These are phyloP conservation scores for Globisporangium okanoganense DNA, from an alignment of 352 stramenopile species.

Conservation along the genomic window DNA sequence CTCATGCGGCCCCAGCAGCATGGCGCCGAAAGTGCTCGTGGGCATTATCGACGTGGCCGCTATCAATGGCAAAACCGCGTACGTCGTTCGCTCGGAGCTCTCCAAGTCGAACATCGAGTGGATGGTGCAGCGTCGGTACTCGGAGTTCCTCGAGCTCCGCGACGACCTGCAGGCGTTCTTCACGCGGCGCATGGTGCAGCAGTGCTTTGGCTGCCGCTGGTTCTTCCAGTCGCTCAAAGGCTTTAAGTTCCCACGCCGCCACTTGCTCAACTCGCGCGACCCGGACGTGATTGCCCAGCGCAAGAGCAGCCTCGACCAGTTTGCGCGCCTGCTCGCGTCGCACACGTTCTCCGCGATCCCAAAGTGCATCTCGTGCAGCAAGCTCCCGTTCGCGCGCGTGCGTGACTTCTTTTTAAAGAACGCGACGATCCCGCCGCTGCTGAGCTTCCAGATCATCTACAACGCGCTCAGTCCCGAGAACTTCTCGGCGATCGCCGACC, in stretches of 20 bases:
- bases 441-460: constrained; percentile 26
- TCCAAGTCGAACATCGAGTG: constrained; percentile 41
- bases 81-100: constrained; percentile 42
- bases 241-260: constrained; percentile 64
- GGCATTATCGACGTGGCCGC: constrained; percentile 23
- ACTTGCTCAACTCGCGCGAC: constrained; percentile 44
- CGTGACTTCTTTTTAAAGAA: constrained; percentile 62
- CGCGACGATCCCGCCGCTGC: constrained; percentile 20
- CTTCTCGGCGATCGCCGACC: constrained; percentile 63
- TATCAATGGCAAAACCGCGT: constrained; percentile 29
- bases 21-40: constrained; percentile 51
- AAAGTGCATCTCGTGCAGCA: constrained; percentile 62
- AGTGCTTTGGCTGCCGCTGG: constrained; percentile 77
- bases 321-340: constrained; percentile 45
- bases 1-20: constrained; percentile 38
- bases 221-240: constrained; percentile 56
- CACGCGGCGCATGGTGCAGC: constrained; percentile 24
- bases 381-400: constrained; percentile 49
- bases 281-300: constrained; percentile 43
- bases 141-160: constrained; percentile 60
- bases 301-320: constrained; percentile 45
- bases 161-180: constrained; percentile 57
- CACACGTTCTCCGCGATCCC: constrained; percentile 79
- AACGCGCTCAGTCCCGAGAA: constrained; percentile 29
- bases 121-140: constrained; percentile 64